Evolutionary conservation across 306 rosid genomes (phyloP), one percentile per base, ranked within the genome.

Genomic region (Chamaecrista fasciculata): DNA sequence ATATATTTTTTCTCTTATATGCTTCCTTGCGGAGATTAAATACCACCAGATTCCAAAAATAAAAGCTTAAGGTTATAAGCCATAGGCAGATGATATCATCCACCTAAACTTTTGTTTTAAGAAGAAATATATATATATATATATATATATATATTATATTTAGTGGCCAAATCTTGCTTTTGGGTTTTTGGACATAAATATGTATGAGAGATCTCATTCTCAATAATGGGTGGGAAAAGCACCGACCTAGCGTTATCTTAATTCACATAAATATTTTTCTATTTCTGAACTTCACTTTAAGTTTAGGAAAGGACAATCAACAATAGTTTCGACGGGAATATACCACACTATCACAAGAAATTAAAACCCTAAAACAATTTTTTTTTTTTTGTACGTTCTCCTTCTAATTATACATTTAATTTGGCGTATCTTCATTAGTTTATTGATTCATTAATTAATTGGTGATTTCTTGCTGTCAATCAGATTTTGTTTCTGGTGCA

Each of bases 151-250:
- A n/a, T n/a, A n/a, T n/a, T n/a, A n/a, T n/a, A n/a, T 16, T 9
- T 5, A 77, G 65, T 20, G 59, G 58, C 43, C 70, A 67, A 74
- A 74, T 65, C 74, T 71, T 72, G 44, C 77, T 66, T 83, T 74
- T 71, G 50, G 76, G 84, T 67, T n/a, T n/a, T n/a, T 79, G 80
- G 81, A 78, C 75, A 73, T 59, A 42, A n/a, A n/a, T 33, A 36
- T 74, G 62, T 67, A 66, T 66, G 21, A 57, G 52, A 25, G 69
- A 71, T 71, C 72, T 77, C 43, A 19, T 64, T 71, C 72, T 77
- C 43, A 19, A 69, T 46, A 63, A 65, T 76, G 66, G 82, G 69
- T 33, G 82, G 56, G 73, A 49, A 81, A 83, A 77, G 81, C 78
- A 83, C 86, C 82, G 68, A 77, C 82, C 62, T 63, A 43, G 67